These are phyloP conservation scores for Neurospora africana DNA, from an alignment of 495 filamentous ascomycete genomes.

Conservation along the genomic window DNA sequence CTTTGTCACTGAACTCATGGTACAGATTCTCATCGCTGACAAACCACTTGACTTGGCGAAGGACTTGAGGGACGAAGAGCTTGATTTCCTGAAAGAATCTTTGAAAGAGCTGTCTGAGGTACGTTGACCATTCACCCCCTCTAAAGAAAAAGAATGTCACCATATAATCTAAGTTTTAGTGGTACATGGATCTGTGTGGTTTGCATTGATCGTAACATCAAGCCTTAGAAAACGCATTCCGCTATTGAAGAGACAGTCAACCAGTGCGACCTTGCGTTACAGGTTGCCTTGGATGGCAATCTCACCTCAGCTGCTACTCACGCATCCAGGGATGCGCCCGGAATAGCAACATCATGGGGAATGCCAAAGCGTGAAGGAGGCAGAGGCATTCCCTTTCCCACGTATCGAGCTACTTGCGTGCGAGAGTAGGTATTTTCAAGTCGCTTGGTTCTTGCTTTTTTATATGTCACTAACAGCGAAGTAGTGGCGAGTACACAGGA, in stretches of 20 bases:
- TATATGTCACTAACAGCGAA: not conserved
- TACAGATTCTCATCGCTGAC: slow-evolving; percentile 42
- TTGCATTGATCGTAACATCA: not conserved
- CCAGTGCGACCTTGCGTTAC: not conserved
- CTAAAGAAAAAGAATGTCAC: not conserved
- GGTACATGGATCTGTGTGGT: not conserved
- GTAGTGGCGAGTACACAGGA: slow-evolving; percentile 22
- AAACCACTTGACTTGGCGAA: slow-evolving; percentile 31
- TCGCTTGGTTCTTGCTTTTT: slow-evolving; percentile 11
- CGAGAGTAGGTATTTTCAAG: slow-evolving; percentile 28
- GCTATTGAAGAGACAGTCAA: not conserved
- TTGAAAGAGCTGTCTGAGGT: slow-evolving; percentile 24
- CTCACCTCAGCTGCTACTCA: not conserved
- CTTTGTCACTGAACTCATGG: slow-evolving; percentile 39
- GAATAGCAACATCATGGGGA: slow-evolving; percentile 33
- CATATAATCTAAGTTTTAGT: not conserved
- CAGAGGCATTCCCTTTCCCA: slow-evolving; percentile 35
- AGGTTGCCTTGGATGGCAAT: not conserved
- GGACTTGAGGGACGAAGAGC: slow-evolving; percentile 29
- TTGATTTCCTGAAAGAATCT: slow-evolving; percentile 22
- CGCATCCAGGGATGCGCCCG: not conserved
- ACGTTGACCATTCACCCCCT: not conserved
- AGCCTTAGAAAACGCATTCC: not conserved
- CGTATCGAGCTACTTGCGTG: slow-evolving; percentile 47
- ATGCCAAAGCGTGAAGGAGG: slow-evolving; percentile 34